Evolutionary conservation across 2,329 filamentous ascomycete genomes (phyloP).

Genomic region (Sporothrix mexicana): DNA sequence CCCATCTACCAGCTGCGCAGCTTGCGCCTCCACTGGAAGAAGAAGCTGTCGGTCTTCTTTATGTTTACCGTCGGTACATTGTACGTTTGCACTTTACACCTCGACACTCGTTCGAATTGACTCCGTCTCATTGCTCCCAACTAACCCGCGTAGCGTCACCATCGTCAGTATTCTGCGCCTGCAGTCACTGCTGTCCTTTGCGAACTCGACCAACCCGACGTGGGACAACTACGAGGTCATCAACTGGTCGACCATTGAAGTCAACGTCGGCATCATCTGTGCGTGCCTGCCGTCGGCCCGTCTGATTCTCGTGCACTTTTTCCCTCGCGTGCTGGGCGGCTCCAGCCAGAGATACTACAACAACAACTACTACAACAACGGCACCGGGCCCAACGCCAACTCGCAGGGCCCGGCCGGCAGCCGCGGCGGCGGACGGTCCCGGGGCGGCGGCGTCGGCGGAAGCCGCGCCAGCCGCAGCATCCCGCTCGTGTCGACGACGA

Average conservation of each 20-base stretch:
- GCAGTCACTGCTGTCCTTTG: conserved; percentile 42
- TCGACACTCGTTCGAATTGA: not conserved
- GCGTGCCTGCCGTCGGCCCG: conserved; percentile 45
- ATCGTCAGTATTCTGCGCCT: conserved; percentile 44
- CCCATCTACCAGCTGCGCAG: conserved; percentile 53
- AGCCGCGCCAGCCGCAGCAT: conserved; percentile 28
- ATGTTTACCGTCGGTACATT: conserved; percentile 57
- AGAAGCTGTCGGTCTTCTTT: conserved; percentile 53
- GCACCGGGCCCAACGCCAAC: not conserved
- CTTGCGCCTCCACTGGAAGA: conserved; percentile 53
- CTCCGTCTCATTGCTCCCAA: not conserved
- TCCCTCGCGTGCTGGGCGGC: conserved; percentile 39
- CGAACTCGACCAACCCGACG: conserved; percentile 43
- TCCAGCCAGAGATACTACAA: conserved; percentile 29
- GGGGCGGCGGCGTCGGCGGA: not conserved
- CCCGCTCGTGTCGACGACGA: conserved; percentile 29
- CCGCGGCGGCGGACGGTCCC: not conserved
- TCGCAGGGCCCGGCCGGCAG: not conserved
- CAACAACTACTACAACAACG: conserved; percentile 30
- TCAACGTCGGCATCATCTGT: conserved; percentile 46
- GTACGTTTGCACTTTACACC: conserved; percentile 36
- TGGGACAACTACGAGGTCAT: conserved; percentile 44
- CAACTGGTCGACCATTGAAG: conserved; percentile 46
- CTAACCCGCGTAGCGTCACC: conserved; percentile 41
- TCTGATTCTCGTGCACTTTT: conserved; percentile 42